These are phyloP conservation scores for Entomortierella parvispora DNA, from an alignment of 192 early-diverging fungal genomes.

Conservation along the genomic window DNA sequence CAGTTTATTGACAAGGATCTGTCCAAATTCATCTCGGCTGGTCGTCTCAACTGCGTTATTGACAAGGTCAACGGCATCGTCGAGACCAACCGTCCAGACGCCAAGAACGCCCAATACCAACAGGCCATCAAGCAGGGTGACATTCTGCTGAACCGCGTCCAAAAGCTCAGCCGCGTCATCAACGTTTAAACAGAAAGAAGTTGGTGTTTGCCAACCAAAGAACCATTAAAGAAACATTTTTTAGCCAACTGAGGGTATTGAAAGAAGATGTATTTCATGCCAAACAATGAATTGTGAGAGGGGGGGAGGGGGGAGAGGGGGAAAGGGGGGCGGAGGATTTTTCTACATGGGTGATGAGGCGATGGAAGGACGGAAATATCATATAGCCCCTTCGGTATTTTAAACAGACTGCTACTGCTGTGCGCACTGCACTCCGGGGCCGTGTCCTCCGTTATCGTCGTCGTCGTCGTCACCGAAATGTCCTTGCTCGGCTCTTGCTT, in stretches of 20 bases:
- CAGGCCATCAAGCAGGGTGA: constrained; percentile 97
- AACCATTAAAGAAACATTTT: too few relatives aligned
- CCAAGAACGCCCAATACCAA: constrained; percentile 99
- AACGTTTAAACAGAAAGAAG: constrained; percentile 70
- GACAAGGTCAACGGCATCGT: constrained; percentile 99
- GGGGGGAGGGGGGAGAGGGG: too few relatives aligned
- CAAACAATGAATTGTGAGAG: too few relatives aligned
- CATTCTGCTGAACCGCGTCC: constrained; percentile 91
- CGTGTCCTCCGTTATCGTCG: constrained; percentile 59
- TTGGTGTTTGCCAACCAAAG: neutral
- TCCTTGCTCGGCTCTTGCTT: constrained; percentile 60
- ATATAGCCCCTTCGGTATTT: neutral
- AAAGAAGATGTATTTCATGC: neutral
- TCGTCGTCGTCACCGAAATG: constrained; percentile 73
- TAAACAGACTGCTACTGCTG: constrained; percentile 92
- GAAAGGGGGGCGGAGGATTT: neutral
- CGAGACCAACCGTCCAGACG: constrained; percentile 97
- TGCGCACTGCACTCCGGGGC: constrained; percentile 91
- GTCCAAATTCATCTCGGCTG: constrained; percentile 93
- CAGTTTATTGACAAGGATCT: constrained; percentile 96
- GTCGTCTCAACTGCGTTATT: constrained; percentile 97
- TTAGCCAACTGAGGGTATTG: too few relatives aligned
- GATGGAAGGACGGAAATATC: neutral
- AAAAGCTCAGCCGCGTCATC: constrained; percentile 95
- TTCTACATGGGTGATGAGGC: constrained; percentile 7